These are phyloP conservation scores for Eucalyptus viminalis DNA, from an alignment of 345 rosid genomes.

Conservation along the genomic window DNA sequence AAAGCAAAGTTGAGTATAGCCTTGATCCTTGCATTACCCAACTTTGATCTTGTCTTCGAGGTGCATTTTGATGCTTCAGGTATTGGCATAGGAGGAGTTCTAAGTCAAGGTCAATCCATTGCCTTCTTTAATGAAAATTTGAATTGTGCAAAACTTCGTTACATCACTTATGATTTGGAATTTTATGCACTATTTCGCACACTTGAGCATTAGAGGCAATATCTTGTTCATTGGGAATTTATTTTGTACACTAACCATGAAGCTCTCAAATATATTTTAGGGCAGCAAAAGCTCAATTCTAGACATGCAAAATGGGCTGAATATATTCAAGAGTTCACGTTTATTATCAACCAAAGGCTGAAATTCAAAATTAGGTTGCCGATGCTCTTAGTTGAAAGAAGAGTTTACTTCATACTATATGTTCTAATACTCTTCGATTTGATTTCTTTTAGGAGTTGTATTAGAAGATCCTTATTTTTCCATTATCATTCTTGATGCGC, in stretches of 20 bases:
- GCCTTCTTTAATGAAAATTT: neutral
- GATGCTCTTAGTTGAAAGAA: neutral
- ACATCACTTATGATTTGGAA: neutral
- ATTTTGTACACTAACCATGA: neutral
- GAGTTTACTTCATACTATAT: neutral
- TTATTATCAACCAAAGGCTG: neutral
- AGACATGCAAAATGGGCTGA: neutral
- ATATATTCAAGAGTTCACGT: neutral
- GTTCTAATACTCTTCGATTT: neutral
- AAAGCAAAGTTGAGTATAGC: neutral
- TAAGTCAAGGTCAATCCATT: neutral
- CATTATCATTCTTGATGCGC: neutral
- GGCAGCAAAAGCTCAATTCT: neutral
- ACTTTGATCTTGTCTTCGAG: neutral
- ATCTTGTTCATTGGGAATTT: neutral
- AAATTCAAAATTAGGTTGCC: neutral
- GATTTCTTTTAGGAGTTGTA: neutral
- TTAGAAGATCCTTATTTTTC: neutral
- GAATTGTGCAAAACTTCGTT: neutral
- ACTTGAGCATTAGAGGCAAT: neutral
- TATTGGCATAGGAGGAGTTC: neutral
- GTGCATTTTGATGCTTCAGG: neutral
- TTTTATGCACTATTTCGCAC: neutral
- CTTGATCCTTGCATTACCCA: neutral
- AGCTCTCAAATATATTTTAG: neutral